Evolutionary conservation across 2,329 filamentous ascomycete species (phyloP), one percentile per base, ranked within the genome.

Genomic region (Emmonsiellopsis sp.): DNA sequence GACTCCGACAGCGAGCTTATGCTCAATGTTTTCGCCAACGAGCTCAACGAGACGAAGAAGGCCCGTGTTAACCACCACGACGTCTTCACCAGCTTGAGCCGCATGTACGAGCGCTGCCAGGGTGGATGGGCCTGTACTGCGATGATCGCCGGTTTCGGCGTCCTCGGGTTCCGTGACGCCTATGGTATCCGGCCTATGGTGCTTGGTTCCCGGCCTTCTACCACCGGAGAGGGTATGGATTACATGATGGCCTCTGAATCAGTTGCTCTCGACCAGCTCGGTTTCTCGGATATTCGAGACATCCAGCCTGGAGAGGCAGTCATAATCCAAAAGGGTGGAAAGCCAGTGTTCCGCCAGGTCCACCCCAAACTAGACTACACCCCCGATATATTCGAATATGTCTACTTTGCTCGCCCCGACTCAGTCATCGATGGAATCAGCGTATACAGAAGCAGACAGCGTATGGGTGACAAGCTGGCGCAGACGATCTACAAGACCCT

Each of bases 171-270:
- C 75, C 78, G 87, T 57, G 88, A 94, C 66, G 74, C 83, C 5
- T 82, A 89, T 63, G 88, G 88, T 57, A 94, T 94, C 64, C 86
- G 90, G 10, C 90, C 90, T 2, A 80, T 95, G 58, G 81, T 87
- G 46, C 73, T 95, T 8, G 90, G 90, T 42, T 87, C 83, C 48
- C 81, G 89, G 52, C 78, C 82, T 1, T 89, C 87, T 1, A 70
- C 75, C 11, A 85, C 82, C 40, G 77, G 80, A 37, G 75, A 80
- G 4, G 83, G 82, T 5, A 85, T 72, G 56, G 90, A 95, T 70
- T 95, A 94, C 74, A 89, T 95, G 80, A 82, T 95, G 75, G 88
- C 89, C 1, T 95, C 89, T 0, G 90, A 95, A 70, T 92, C 86
- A 7, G 84, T 95, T 49, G 90, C 89, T 7, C 74, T 95, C 46